Evolutionary conservation across 2,329 filamentous ascomycete species (phyloP).

Genomic region (Chlorencoelia australis): DNA sequence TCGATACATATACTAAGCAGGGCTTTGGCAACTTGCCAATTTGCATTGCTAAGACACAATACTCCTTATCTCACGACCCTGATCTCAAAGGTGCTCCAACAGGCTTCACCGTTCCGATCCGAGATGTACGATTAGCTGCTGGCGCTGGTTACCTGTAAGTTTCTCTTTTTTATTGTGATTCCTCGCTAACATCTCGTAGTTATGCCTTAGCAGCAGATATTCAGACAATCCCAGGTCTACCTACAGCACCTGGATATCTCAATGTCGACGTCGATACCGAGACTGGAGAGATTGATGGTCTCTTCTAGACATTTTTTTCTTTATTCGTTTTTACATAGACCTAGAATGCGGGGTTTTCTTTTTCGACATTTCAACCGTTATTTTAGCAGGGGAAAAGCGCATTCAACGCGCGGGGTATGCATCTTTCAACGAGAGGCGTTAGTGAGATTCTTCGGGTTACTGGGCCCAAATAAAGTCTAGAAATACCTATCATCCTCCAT

Average conservation of each 20-base stretch:
- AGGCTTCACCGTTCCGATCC: slow-evolving; percentile 88
- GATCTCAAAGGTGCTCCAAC: slow-evolving; percentile 89
- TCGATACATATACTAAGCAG: slow-evolving; percentile 87
- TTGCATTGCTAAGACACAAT: slow-evolving; percentile 97
- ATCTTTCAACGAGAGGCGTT: slow-evolving; percentile 23
- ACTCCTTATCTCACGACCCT: slow-evolving; percentile 88
- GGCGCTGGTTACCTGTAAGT: slow-evolving; percentile 84
- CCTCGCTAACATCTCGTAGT: slow-evolving; percentile 36
- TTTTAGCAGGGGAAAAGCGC: slow-evolving; percentile 11
- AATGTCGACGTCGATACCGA: slow-evolving; percentile 80
- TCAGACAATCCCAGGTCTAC: slow-evolving; percentile 92
- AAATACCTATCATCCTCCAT: slow-evolving; percentile 13
- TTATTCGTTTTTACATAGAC: slow-evolving; percentile 2
- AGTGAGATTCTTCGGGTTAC: slow-evolving; percentile 10
- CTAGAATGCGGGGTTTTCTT: slow-evolving; percentile 3
- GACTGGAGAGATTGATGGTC: slow-evolving; percentile 76
- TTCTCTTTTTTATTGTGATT: not conserved
- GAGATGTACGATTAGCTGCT: slow-evolving; percentile 87
- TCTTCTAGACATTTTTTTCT: slow-evolving; percentile 55
- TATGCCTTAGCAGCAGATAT: slow-evolving; percentile 95
- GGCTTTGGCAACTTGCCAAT: slow-evolving; percentile 90
- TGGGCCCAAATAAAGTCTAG: slow-evolving; percentile 6
- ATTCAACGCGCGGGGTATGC: slow-evolving; percentile 19
- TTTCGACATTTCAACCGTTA: slow-evolving; percentile 18
- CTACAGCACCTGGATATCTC: slow-evolving; percentile 88